Evolutionary conservation across 352 stramenopile species (phyloP), one percentile per base, ranked within the genome.

Genomic region (Phytophthora ohioensis): DNA sequence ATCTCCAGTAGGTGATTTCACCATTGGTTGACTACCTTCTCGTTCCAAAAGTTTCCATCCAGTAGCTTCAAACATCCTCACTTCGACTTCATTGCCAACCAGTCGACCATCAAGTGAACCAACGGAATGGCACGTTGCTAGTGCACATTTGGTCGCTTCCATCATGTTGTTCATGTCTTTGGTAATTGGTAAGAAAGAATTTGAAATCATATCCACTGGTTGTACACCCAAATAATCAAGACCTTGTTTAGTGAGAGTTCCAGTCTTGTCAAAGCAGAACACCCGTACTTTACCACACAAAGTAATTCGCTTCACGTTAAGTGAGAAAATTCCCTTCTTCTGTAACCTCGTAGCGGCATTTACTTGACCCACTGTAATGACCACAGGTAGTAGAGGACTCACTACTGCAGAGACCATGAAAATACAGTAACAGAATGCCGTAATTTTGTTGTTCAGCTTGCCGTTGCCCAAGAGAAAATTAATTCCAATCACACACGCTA

Each of bases 221-320:
- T 78, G 69, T 4, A 77, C 48, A 0, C 72, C 83, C 56, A 66
- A 79, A 39, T 92, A 96, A 43, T 94, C 79, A 7, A 97, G 61
- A 1, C 90, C 90, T 68, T 95, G 78, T 47, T 95, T 90, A 5
- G 90, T 97, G 4, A 97, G 75, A 5, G 88, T 97, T 5, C 90
- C 90, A 0, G 90, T 97, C 55, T 97, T 97, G 68, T 97, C 90
- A 68, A 97, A 96, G 62, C 86, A 93, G 34, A 87, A 89, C 5
- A 90, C 76, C 10, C 79, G 85, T 7, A 96, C 85, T 74, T 96
- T 97, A n/a, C 88, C 90, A 41, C 85, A 85, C 8, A 96, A 67
- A 1, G 91, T 75, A 62, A 96, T 93, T 2, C 81, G 82, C 62
- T 88, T 75, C 0, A 80, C 75, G 66, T 96, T 86, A 2, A 90